Conservation (phyloP, 1,284 basidiomycete genomes). For the Puccinia hordei region DNA sequence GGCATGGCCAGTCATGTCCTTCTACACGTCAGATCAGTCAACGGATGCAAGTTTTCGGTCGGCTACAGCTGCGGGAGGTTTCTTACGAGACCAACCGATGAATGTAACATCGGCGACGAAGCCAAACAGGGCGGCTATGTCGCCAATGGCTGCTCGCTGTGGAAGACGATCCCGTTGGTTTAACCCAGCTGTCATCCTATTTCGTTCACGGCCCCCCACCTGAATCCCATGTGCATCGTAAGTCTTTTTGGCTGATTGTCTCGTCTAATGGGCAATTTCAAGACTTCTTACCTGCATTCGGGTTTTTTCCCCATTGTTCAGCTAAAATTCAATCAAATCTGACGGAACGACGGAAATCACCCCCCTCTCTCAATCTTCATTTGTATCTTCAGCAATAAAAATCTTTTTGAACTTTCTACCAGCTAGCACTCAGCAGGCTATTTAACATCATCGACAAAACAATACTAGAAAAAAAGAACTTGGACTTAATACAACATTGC, state of each 20-base stretch:
- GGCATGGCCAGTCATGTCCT: slow-evolving; percentile 32
- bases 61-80: slow-evolving; percentile 44
- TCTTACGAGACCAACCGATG: slow-evolving; percentile 44
- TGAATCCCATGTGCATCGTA: neutral
- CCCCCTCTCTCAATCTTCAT: neutral
- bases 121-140: slow-evolving; percentile 42
- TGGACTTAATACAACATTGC: too few species aligned
- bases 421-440: neutral
- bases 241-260: neutral
- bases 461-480: too few species aligned
- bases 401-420: too few species aligned
- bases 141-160: slow-evolving; percentile 45
- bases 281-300: neutral
- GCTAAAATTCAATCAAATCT: neutral
- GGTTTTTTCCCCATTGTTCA: neutral
- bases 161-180: slow-evolving; percentile 34
- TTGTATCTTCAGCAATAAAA: too few species aligned
- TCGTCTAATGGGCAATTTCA: neutral
- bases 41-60: slow-evolving; percentile 40
- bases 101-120: slow-evolving; percentile 49
- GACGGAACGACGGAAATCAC: neutral
- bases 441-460: neutral
- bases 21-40: slow-evolving; percentile 12
- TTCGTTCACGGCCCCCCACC: neutral
- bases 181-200: neutral